These are phyloP conservation scores for Neurospora pannonica DNA, from an alignment of 495 filamentous ascomycete genomes.

Conservation along the genomic window DNA sequence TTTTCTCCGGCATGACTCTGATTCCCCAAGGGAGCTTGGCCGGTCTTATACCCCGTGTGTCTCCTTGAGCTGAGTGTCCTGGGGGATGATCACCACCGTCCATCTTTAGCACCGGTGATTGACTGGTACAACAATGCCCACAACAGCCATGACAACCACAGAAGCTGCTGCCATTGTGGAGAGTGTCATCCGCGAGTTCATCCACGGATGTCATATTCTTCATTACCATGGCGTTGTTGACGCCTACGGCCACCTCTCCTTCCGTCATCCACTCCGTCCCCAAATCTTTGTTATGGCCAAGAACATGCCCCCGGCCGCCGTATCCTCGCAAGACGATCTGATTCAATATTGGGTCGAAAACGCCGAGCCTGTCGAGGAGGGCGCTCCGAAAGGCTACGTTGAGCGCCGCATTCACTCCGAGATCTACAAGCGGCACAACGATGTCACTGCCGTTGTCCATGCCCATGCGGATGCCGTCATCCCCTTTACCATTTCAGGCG, in stretches of 20 bases:
- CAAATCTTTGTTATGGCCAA: conserved; percentile 37
- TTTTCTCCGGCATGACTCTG: neutral
- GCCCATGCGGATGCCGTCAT: conserved; percentile 38
- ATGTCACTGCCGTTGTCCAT: conserved; percentile 37
- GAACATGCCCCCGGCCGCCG: conserved; percentile 34
- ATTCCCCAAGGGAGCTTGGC: neutral
- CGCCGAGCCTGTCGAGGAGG: conserved; percentile 27
- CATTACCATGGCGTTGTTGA: conserved; percentile 37
- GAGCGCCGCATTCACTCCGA: conserved; percentile 47
- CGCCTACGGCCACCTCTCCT: conserved; percentile 44
- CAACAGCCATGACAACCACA: neutral
- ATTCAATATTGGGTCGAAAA: conserved; percentile 34
- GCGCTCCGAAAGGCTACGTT: conserved; percentile 23
- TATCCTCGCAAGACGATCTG: conserved; percentile 33
- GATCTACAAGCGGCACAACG: conserved; percentile 33
- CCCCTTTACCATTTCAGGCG: conserved; percentile 33
- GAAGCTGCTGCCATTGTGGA: neutral
- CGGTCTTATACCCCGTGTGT: neutral
- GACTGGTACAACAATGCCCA: neutral
- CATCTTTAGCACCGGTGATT: neutral
- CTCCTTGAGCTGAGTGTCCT: neutral
- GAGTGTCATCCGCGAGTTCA: conserved; percentile 5
- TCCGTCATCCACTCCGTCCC: conserved; percentile 33
- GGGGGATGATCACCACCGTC: neutral
- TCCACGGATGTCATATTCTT: conserved; percentile 22